Conservation (phyloP, 1,284 basidiomycete species). For the Thelephora terrestris region DNA sequence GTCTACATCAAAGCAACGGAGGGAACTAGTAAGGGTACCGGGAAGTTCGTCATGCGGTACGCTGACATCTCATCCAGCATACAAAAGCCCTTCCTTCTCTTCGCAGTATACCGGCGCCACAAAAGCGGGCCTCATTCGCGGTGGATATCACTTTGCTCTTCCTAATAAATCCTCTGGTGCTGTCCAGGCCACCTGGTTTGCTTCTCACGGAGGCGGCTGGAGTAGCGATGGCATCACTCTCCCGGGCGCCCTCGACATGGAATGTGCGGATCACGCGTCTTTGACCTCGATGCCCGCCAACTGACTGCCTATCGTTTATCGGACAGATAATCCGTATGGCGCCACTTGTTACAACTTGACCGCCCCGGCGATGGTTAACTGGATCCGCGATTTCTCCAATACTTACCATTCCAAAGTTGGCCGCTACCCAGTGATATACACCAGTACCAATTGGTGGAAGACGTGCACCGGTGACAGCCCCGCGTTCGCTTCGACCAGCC, state of each 20-base stretch:
- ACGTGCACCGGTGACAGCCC: constrained; percentile 51
- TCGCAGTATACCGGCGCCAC: constrained; percentile 45
- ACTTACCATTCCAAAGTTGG: constrained; percentile 46
- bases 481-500: constrained; percentile 38
- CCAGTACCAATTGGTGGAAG: constrained; percentile 58
- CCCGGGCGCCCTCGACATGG: constrained; percentile 56
- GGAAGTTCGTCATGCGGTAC: background rate
- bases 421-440: constrained; percentile 41
- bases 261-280: constrained; percentile 29
- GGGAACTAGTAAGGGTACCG: constrained; percentile 35
- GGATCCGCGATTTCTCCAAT: constrained; percentile 51
- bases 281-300: background rate
- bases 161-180: constrained; percentile 44
- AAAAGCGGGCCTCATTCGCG: constrained; percentile 44
- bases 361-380: constrained; percentile 44
- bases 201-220: constrained; percentile 52
- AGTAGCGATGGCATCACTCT: constrained; percentile 48
- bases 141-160: constrained; percentile 52
- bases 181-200: constrained; percentile 49
- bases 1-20: constrained; percentile 67
- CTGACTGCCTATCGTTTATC: background rate
- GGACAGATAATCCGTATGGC: constrained; percentile 37
- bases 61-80: constrained; percentile 19
- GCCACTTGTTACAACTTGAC: constrained; percentile 50
- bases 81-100: constrained; percentile 32